Evolutionary conservation across 148 eudicot genomes (phyloP).

Genomic region (Camellia sinensis): DNA sequence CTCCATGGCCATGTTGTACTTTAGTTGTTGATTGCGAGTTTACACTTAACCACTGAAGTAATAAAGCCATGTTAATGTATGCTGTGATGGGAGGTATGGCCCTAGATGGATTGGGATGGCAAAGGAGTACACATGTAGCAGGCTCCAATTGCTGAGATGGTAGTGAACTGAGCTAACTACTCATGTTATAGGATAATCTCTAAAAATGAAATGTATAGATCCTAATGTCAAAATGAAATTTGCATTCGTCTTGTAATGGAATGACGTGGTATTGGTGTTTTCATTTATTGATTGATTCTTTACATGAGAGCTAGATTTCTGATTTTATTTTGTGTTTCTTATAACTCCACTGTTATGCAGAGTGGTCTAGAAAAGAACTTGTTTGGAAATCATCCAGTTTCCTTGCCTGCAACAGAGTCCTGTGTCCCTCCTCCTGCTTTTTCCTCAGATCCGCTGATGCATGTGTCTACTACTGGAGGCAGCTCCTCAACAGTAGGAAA

Average conservation of each 20-base stretch:
- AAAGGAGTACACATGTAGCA: neutral
- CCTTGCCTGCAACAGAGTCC: slow-evolving; percentile 40
- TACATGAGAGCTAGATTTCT: slow-evolving; percentile 30
- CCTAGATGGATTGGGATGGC: neutral
- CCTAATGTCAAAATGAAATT: neutral
- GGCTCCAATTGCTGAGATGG: neutral
- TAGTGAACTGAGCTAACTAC: neutral
- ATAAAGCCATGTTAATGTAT: neutral
- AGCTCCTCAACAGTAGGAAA: slow-evolving; percentile 15
- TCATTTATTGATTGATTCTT: neutral
- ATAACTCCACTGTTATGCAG: slow-evolving; percentile 40
- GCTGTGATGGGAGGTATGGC: neutral
- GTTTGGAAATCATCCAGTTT: slow-evolving; percentile 80
- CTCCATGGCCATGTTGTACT: neutral
- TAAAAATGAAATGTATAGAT: neutral
- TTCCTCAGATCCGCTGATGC: slow-evolving; percentile 66
- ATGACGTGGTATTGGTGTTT: neutral
- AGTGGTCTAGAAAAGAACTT: slow-evolving; percentile 83
- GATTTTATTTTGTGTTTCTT: slow-evolving; percentile 42
- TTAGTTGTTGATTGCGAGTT: too few relatives aligned
- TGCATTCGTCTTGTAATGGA: neutral
- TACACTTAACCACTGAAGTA: neutral
- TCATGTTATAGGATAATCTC: neutral
- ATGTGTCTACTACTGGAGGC: slow-evolving; percentile 33
- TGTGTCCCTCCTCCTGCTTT: slow-evolving; percentile 76